phyloP scores from a whole-genome alignment of 192 early-diverging fungal genomes.

The Endogone sp. region DNA sequence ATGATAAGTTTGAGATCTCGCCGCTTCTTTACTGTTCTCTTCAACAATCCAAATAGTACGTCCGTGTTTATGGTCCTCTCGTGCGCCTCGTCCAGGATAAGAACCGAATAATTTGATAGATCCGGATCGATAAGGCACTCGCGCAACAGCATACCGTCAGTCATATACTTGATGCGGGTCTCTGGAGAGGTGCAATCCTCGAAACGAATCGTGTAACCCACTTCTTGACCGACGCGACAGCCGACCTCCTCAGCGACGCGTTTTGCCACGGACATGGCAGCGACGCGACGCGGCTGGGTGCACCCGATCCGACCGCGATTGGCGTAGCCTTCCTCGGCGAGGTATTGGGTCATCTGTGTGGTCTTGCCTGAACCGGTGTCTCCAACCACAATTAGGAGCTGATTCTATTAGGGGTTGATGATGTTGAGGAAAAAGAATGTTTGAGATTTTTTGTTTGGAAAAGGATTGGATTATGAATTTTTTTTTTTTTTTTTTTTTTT shows the following conservation, averaged over 20 bases:
- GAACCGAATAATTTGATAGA: constrained; percentile 82
- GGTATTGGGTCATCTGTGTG: constrained; percentile 97
- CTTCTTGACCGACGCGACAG: constrained; percentile 86
- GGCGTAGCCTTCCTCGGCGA: constrained; percentile 95
- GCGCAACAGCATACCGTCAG: constrained; percentile 94
- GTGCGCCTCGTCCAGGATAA: constrained; percentile 98
- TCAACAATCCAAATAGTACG: constrained; percentile 92
- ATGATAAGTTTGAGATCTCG: constrained; percentile 94
- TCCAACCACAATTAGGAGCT: constrained; percentile 85
- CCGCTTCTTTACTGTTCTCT: constrained; percentile 68
- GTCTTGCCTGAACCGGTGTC: constrained; percentile 99
- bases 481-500: too few species aligned
- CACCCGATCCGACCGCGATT: constrained; percentile 88
- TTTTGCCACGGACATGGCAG: constrained; percentile 98
- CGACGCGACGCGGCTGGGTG: constrained; percentile 98
- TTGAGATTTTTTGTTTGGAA: background rate
- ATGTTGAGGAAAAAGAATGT: background rate
- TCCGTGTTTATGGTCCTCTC: constrained; percentile 96
- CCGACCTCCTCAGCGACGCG: constrained; percentile 97
- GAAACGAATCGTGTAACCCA: constrained; percentile 98
- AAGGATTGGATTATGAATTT: too few species aligned
- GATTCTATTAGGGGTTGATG: constrained; percentile 35
- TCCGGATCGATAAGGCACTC: constrained; percentile 86
- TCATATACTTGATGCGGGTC: constrained; percentile 98
- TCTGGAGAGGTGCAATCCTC: constrained; percentile 93